Percentiles rank a stretch among this genome's conserved stretches.
Conservation (phyloP, 2,329 filamentous ascomycete species). For the Aspergillus aculeatinus region DNA sequence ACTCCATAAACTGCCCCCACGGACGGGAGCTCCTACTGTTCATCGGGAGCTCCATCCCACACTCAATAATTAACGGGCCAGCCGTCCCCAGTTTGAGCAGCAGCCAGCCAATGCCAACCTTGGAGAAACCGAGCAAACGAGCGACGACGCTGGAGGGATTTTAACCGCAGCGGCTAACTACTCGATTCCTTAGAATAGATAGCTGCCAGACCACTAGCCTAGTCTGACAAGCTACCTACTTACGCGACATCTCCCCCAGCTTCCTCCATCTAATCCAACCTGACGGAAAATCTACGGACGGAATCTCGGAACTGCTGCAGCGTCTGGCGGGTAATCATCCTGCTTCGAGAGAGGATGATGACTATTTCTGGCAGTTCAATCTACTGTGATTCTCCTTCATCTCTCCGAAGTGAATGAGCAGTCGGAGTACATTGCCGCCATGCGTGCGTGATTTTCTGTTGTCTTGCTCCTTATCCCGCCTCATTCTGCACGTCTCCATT, state of each 20-base stretch:
- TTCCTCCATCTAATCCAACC: neutral
- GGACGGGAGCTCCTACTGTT: slow-evolving; percentile 3
- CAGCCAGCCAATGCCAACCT: neutral
- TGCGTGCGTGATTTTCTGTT: neutral
- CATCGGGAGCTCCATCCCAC: neutral
- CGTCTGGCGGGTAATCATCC: neutral
- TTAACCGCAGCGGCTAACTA: neutral
- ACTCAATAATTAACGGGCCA: neutral
- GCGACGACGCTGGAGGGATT: neutral
- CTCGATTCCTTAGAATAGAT: neutral
- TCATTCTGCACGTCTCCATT: neutral
- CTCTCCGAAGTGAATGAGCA: neutral
- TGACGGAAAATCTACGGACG: neutral
- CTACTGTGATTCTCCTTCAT: neutral
- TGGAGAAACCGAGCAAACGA: neutral
- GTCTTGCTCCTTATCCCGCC: neutral
- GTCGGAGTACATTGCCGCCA: neutral
- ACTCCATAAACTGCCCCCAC: neutral
- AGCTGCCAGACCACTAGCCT: neutral
- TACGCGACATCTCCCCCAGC: neutral
- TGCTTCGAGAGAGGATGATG: neutral
- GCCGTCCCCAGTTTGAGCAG: slow-evolving; percentile 3
- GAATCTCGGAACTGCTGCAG: neutral
- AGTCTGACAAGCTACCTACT: neutral
- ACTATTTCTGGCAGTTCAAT: neutral